Percentiles rank a stretch among this genome's conserved stretches.
These are phyloP conservation scores for Linanthus parryae DNA, from an alignment of 148 eudicot genomes.

Conservation along the genomic window DNA sequence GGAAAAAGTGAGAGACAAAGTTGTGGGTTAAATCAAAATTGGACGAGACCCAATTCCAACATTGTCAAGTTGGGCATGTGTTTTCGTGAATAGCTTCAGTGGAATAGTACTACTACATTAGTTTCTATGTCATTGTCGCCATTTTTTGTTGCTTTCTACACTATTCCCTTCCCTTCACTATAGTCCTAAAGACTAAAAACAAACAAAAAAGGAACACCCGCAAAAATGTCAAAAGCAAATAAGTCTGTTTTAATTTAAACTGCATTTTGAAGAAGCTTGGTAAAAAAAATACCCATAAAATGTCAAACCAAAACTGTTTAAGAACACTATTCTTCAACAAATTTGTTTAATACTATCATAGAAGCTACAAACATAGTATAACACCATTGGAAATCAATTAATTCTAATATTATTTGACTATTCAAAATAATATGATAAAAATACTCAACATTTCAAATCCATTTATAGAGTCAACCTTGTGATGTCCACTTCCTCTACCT, in stretches of 20 bases:
- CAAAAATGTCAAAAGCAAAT: neutral
- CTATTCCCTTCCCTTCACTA: neutral
- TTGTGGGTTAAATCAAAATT: conserved; percentile 11
- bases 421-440: no score
- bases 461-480: no score
- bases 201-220: neutral
- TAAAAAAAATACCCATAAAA: neutral
- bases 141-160: neutral
- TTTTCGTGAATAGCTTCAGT: neutral
- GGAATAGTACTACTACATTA: neutral
- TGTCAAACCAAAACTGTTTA: neutral
- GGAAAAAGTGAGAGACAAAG: conserved; percentile 2
- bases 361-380: no score
- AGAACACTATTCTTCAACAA: no score
- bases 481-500: no score
- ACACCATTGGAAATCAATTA: no score
- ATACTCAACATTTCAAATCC: no score
- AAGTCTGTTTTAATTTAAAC: neutral
- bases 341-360: no score
- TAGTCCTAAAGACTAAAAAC: no score
- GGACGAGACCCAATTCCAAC: neutral
- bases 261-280: neutral
- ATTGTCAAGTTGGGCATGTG: conserved; percentile 8
- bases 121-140: conserved; percentile 1
- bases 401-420: no score